Conservation (phyloP, 768 basidiomycete genomes). For the Lyophyllum decastes region DNA sequence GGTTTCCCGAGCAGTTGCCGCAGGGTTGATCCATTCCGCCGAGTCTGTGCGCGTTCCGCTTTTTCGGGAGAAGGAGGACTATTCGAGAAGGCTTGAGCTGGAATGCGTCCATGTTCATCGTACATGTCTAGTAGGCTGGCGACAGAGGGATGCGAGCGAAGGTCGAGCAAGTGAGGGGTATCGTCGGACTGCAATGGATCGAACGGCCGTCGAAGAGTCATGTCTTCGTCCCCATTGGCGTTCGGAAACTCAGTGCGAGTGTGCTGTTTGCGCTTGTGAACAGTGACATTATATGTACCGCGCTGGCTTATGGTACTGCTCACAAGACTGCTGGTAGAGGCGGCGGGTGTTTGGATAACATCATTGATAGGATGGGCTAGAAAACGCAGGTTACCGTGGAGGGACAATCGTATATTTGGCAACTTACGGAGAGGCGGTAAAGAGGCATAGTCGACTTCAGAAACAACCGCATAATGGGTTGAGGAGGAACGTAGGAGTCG, state of each 20-base stretch:
- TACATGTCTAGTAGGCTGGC: conserved; percentile 73
- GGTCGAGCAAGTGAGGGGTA: conserved; percentile 51
- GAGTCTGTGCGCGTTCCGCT: conserved; percentile 53
- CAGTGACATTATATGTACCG: conserved; percentile 73
- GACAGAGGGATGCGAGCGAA: conserved; percentile 80
- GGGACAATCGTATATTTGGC: neutral
- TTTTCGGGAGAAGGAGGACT: conserved; percentile 39
- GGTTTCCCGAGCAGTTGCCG: conserved; percentile 70
- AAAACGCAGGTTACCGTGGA: neutral
- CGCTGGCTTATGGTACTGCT: conserved; percentile 51
- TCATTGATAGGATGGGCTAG: conserved; percentile 70
- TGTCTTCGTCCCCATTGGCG: conserved; percentile 45
- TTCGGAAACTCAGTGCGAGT: conserved; percentile 67
- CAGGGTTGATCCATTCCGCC: conserved; percentile 70
- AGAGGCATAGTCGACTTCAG: conserved; percentile 55
- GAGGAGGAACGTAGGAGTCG: conserved; percentile 75
- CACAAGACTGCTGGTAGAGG: conserved; percentile 54
- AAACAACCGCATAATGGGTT: conserved; percentile 57
- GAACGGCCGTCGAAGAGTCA: conserved; percentile 24
- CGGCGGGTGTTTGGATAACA: conserved; percentile 47
- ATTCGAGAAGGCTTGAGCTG: conserved; percentile 66
- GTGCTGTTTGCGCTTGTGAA: conserved; percentile 62
- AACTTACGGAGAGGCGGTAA: conserved; percentile 74
- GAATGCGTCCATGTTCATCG: conserved; percentile 69
- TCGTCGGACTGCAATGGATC: conserved; percentile 42